Evolutionary conservation across 768 basidiomycete genomes (phyloP).

Genomic region (Psilocybe azurescens): DNA sequence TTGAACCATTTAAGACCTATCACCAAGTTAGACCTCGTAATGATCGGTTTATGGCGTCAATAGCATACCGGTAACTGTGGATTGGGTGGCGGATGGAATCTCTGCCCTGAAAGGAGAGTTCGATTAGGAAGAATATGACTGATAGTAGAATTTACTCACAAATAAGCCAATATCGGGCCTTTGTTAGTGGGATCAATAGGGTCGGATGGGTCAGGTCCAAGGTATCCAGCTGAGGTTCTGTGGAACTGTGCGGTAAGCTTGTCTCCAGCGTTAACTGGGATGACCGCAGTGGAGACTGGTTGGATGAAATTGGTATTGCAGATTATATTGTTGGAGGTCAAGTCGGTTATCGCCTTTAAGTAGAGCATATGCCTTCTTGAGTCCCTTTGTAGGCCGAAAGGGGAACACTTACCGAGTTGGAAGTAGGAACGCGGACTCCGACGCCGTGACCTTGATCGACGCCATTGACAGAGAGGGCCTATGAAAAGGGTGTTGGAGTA

Average conservation of each 20-base stretch:
- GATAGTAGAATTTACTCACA: slow-evolving; percentile 34
- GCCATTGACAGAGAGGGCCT: slow-evolving; percentile 52
- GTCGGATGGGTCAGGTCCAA: slow-evolving; percentile 43
- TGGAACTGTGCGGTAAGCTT: slow-evolving; percentile 54
- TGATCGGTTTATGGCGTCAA: slow-evolving; percentile 3
- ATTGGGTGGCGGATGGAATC: slow-evolving; percentile 47
- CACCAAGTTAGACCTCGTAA: not conserved
- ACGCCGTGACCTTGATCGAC: slow-evolving; percentile 48
- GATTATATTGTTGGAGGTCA: slow-evolving; percentile 54
- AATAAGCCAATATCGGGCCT: slow-evolving; percentile 53
- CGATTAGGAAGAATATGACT: not conserved
- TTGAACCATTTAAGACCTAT: slow-evolving; percentile 60
- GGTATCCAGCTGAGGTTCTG: slow-evolving; percentile 38
- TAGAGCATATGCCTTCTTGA: not conserved
- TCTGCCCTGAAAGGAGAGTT: slow-evolving; percentile 39
- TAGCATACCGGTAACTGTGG: slow-evolving; percentile 38
- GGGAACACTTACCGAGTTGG: slow-evolving; percentile 33
- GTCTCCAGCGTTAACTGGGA: slow-evolving; percentile 54
- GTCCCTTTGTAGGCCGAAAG: not conserved
- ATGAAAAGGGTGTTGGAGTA: not conserved
- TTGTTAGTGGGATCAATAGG: slow-evolving; percentile 43
- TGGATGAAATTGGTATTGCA: slow-evolving; percentile 59
- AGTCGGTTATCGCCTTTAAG: slow-evolving; percentile 52
- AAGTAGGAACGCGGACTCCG: slow-evolving; percentile 48
- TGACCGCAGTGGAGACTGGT: slow-evolving; percentile 47